A percentile compares a stretch with the other conserved stretches of the same genome.
phyloP scores from a whole-genome alignment of 768 basidiomycete genomes.

The Xerocomellus intermedius region DNA sequence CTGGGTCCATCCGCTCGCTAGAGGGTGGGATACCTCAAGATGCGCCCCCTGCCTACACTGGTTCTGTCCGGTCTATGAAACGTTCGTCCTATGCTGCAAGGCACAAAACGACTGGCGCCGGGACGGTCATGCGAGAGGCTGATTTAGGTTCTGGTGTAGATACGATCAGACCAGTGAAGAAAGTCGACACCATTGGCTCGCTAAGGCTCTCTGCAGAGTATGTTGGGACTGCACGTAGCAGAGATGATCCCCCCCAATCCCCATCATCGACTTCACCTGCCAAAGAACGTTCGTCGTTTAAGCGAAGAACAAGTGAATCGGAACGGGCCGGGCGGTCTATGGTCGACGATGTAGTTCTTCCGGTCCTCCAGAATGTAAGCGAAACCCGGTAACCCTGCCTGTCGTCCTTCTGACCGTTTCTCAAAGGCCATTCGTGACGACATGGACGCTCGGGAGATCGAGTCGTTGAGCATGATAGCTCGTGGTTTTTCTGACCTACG shows the following conservation, averaged over 20 bases:
- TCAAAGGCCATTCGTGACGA: constrained; percentile 70
- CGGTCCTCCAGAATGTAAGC: constrained; percentile 71
- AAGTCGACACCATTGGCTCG: constrained; percentile 78
- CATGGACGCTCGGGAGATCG: constrained; percentile 86
- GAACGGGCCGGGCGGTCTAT: constrained; percentile 66
- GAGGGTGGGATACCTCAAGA: constrained; percentile 43
- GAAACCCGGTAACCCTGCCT: background rate
- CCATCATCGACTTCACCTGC: constrained; percentile 47
- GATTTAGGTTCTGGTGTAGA: constrained; percentile 87
- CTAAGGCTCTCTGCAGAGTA: constrained; percentile 76
- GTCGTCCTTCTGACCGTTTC: constrained; percentile 2
- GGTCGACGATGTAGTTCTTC: constrained; percentile 83
- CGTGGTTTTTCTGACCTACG: constrained; percentile 87
- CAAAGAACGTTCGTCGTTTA: constrained; percentile 40
- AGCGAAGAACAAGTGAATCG: constrained; percentile 51
- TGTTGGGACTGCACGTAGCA: constrained; percentile 64
- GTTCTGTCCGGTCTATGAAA: constrained; percentile 59
- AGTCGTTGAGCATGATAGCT: constrained; percentile 85
- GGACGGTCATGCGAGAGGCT: constrained; percentile 75
- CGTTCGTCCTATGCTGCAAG: constrained; percentile 82
- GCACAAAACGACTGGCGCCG: constrained; percentile 55
- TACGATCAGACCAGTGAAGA: constrained; percentile 92
- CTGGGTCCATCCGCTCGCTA: constrained; percentile 37
- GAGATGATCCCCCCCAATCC: constrained; percentile 47
- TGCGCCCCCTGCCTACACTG: constrained; percentile 71